Conservation (phyloP, 345 rosid species). For the Aethionema arabicum region DNA sequence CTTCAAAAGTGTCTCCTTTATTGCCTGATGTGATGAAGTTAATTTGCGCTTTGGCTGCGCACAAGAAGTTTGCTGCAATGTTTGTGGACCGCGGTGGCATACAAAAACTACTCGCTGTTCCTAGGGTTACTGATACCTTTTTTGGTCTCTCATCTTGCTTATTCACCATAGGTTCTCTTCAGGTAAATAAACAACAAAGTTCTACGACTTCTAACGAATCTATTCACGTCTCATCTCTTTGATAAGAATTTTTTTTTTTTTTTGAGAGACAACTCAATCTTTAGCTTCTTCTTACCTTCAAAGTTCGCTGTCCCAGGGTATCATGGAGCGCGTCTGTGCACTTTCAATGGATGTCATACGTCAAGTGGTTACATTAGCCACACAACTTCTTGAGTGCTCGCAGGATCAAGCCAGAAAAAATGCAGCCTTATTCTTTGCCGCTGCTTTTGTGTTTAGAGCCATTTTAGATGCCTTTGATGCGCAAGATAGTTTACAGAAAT, state of each 20-base stretch:
- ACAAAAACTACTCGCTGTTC: conserved; percentile 86
- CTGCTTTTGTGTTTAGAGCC: conserved; percentile 95
- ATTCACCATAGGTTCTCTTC: conserved; percentile 85
- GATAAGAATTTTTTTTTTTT: conserved; percentile 20
- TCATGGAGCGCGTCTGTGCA: conserved; percentile 98
- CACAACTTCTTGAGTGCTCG: conserved; percentile 78
- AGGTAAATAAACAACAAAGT: conserved; percentile 50
- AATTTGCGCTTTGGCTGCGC: conserved; percentile 97
- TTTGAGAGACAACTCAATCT: conserved; percentile 8
- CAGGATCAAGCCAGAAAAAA: conserved; percentile 95
- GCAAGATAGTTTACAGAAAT: conserved; percentile 81
- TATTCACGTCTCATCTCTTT: conserved; percentile 9
- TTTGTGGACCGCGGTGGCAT: conserved; percentile 97
- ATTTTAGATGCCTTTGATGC: conserved; percentile 95
- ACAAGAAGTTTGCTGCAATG: conserved; percentile 93
- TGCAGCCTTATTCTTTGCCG: conserved; percentile 89
- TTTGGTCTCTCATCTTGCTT: conserved; percentile 95
- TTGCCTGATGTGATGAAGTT: conserved; percentile 98
- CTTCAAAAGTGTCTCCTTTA: conserved; percentile 43
- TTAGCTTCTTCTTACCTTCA: conserved; percentile 18
- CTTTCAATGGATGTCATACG: conserved; percentile 77
- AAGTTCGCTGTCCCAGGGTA: conserved; percentile 50
- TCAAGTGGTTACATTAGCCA: conserved; percentile 84
- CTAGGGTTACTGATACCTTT: conserved; percentile 67
- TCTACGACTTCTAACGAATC: neutral